phyloP scores from a whole-genome alignment of 139 green algal genomes.

The Auxenochlorella pyrenoidosa region DNA sequence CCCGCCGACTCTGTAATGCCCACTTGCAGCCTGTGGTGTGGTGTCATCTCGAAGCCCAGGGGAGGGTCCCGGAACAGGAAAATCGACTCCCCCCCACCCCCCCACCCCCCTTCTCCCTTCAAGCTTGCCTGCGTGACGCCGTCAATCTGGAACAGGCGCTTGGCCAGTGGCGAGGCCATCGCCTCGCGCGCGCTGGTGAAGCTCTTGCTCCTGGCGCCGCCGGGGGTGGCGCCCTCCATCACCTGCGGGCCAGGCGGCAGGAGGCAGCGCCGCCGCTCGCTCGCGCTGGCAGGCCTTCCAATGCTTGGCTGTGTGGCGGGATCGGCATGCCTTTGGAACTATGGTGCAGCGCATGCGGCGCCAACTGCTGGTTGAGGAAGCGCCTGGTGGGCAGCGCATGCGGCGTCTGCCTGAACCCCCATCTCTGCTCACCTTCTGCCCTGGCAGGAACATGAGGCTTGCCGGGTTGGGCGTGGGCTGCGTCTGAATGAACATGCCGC shows the following conservation, averaged over 20 bases:
- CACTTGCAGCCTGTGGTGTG: no score
- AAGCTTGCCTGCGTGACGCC: conserved; percentile 77
- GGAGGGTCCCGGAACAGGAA: no score
- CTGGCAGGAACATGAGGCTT: conserved; percentile 98
- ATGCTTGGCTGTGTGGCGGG: no score
- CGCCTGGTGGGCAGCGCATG: no score
- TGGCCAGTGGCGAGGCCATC: conserved; percentile 89
- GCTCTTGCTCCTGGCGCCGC: conserved; percentile 53
- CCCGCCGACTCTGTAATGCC: no score
- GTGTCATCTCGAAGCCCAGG: no score
- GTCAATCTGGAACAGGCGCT: conserved; percentile 88
- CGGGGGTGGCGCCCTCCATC: neutral
- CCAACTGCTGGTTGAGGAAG: no score
- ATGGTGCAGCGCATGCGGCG: no score
- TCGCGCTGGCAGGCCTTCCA: neutral
- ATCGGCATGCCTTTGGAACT: no score
- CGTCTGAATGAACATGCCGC: conserved; percentile 97
- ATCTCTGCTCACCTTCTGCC: conserved; percentile 77
- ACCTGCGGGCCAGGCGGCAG: neutral
- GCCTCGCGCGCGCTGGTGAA: conserved; percentile 87
- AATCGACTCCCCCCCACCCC: no score
- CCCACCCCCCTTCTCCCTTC: no score
- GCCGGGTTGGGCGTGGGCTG: conserved; percentile 95
- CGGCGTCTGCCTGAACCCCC: no score
- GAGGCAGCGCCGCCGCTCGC: neutral